These are phyloP conservation scores for Spinacia oleracea DNA, from an alignment of 179 eudicot genomes.

Conservation along the genomic window DNA sequence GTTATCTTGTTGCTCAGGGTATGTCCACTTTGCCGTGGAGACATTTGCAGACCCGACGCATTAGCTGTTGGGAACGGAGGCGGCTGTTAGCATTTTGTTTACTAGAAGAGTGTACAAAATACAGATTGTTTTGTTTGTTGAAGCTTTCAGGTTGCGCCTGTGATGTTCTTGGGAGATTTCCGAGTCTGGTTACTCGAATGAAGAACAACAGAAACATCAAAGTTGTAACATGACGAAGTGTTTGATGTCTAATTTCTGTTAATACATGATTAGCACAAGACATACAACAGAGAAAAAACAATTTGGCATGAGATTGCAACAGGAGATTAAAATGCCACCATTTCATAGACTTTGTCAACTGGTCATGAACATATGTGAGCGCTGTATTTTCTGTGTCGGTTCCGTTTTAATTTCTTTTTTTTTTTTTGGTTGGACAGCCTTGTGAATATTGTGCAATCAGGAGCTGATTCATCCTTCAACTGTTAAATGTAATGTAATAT, in stretches of 20 bases:
- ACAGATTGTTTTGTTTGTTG: conserved; percentile 4
- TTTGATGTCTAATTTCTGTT: background rate
- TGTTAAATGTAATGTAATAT: conserved; percentile 15
- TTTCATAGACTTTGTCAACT: background rate
- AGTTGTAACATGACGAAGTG: background rate
- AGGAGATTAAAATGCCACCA: background rate
- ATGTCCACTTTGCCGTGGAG: conserved; percentile 96
- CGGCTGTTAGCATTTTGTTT: conserved; percentile 10
- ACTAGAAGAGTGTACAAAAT: conserved; percentile 19
- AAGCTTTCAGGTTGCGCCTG: conserved; percentile 11
- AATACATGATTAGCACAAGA: background rate
- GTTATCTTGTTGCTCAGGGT: conserved; percentile 49
- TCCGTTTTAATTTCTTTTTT: conserved; percentile 19
- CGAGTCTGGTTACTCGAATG: background rate
- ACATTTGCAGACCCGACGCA: conserved; percentile 60
- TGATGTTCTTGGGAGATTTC: conserved; percentile 11
- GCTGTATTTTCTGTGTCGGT: background rate
- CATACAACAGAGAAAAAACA: background rate
- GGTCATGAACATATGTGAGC: background rate
- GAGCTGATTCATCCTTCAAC: conserved; percentile 27
- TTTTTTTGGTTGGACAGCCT: conserved; percentile 21
- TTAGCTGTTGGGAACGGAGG: conserved; percentile 34
- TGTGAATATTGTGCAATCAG: conserved; percentile 37
- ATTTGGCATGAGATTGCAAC: background rate
- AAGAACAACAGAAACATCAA: conserved; percentile 12